A percentile compares a stretch with the other conserved stretches of the same genome.
These are phyloP conservation scores for Yamadazyma atlantica DNA, from an alignment of 1,139 yeast genomes.

Conservation along the genomic window DNA sequence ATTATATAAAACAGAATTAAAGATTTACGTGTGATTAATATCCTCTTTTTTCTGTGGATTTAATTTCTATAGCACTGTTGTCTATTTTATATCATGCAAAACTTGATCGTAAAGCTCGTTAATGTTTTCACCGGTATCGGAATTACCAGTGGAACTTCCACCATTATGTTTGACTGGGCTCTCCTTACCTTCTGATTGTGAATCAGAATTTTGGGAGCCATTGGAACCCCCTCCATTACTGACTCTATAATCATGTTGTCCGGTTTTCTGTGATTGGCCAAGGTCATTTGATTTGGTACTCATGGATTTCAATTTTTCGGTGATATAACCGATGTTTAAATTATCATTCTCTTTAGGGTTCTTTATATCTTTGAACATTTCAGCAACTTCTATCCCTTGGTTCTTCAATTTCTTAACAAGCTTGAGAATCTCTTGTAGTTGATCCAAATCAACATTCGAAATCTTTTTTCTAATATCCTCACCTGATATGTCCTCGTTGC, in stretches of 20 bases:
- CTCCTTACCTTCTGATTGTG: not conserved
- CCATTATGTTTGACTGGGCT: not conserved
- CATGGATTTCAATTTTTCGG: conserved; percentile 12
- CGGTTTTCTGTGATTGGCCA: not conserved
- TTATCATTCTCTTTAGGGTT: conserved; percentile 5
- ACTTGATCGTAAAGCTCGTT: conserved; percentile 18
- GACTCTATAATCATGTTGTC: not conserved
- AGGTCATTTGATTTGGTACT: conserved; percentile 1
- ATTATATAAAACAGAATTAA: too few species aligned
- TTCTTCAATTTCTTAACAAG: conserved; percentile 50
- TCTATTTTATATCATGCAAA: conserved; percentile 14
- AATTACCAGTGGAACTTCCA: conserved; percentile 1
- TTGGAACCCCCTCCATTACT: not conserved
- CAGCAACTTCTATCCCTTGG: conserved; percentile 52
- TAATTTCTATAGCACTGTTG: conserved; percentile 1
- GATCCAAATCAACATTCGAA: conserved; percentile 44
- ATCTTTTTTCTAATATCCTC: conserved; percentile 55
- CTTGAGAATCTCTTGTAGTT: conserved; percentile 51
- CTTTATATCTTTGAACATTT: conserved; percentile 37
- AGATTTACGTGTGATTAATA: too few species aligned
- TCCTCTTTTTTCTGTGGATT: not conserved
- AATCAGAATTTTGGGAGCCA: too few species aligned
- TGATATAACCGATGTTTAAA: conserved; percentile 16
- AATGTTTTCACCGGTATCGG: conserved; percentile 11
- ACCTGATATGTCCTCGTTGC: conserved; percentile 33